Evolutionary conservation across 202 grass and related monocot genomes (phyloP).

Genomic region (Carex arenaria): DNA sequence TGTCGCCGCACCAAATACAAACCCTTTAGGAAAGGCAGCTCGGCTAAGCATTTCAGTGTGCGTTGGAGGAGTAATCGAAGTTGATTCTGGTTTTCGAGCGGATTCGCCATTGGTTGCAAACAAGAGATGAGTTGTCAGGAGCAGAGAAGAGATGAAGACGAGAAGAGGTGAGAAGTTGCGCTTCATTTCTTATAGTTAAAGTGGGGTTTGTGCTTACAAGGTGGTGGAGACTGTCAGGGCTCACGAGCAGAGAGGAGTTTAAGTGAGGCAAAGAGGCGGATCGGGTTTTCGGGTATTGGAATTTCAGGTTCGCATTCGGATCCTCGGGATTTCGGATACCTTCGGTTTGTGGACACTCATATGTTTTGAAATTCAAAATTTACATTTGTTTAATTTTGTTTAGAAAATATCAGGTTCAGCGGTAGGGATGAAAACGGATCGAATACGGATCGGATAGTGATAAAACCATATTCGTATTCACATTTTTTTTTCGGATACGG

Average conservation of each 20-base stretch:
- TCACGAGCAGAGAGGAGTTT: not conserved
- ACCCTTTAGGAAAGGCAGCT: constrained; percentile 55
- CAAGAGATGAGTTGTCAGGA: not conserved
- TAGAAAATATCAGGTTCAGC: too few relatives aligned
- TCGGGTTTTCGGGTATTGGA: too few relatives aligned
- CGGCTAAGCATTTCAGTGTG: constrained; percentile 45
- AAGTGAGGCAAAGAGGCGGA: too few relatives aligned
- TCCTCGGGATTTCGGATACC: too few relatives aligned
- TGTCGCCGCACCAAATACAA: constrained; percentile 78
- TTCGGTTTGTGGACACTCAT: too few relatives aligned
- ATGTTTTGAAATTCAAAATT: too few relatives aligned
- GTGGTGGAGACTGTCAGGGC: not conserved
- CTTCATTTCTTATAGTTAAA: not conserved
- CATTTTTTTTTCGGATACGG: too few relatives aligned
- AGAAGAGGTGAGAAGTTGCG: not conserved
- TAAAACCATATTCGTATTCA: too few relatives aligned
- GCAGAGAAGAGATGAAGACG: not conserved
- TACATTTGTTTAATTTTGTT: too few relatives aligned
- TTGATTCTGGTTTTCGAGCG: not conserved
- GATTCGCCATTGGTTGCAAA: not conserved
- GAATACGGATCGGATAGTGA: too few relatives aligned
- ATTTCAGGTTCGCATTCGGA: too few relatives aligned
- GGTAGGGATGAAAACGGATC: too few relatives aligned
- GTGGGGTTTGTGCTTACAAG: not conserved
- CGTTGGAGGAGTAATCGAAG: not conserved